These are phyloP conservation scores for Solanum raphanifolium DNA, from an alignment of 257 asterid species.

Conservation along the genomic window DNA sequence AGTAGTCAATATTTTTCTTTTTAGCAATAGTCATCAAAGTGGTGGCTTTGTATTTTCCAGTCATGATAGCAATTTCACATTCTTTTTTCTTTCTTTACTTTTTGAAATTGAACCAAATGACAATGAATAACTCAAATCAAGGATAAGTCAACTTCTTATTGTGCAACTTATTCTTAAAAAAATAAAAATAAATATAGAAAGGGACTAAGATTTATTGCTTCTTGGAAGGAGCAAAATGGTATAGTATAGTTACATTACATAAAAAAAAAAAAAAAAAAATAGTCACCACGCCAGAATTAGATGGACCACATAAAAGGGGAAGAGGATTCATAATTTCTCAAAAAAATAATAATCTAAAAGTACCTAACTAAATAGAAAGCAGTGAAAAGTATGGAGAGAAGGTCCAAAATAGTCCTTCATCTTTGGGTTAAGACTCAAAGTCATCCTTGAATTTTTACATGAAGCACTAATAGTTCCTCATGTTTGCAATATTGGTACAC, in stretches of 20 bases:
- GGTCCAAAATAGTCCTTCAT: too few species aligned
- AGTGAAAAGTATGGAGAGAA: too few species aligned
- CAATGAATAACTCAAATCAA: background rate
- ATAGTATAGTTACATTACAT: background rate
- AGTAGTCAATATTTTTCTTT: background rate
- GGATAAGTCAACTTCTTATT: background rate
- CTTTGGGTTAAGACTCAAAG: too few species aligned
- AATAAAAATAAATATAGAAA: background rate
- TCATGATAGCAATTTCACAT: background rate
- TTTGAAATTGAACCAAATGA: background rate
- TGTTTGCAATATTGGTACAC: too few species aligned
- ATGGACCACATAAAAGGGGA: background rate
- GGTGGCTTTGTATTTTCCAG: background rate
- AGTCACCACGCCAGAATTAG: background rate
- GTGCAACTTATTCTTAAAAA: background rate
- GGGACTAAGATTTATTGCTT: background rate
- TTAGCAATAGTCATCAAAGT: background rate
- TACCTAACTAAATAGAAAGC: background rate
- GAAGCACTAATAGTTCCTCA: too few species aligned
- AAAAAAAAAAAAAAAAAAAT: background rate
- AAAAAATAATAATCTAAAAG: background rate
- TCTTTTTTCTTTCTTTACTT: constrained; percentile 2
- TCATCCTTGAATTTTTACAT: too few species aligned
- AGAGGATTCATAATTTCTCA: background rate
- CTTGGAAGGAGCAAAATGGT: background rate